Evolutionary conservation across 2,329 filamentous ascomycete genomes (phyloP).

Genomic region (Apiospora pterosperma): DNA sequence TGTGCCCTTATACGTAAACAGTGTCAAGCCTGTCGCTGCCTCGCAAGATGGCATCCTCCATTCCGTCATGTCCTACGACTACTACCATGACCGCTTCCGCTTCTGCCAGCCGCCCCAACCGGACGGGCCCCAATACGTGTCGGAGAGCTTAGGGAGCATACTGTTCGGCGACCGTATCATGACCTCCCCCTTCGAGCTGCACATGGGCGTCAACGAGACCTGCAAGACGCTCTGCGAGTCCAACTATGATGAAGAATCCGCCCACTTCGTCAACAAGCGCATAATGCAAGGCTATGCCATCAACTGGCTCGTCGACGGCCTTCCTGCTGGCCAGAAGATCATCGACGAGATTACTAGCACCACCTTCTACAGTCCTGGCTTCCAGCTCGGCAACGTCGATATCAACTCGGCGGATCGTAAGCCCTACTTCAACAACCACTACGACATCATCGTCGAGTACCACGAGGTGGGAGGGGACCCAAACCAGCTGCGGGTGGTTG

Average conservation of each 20-base stretch:
- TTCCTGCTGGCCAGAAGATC: constrained; percentile 84
- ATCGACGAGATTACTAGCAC: constrained; percentile 72
- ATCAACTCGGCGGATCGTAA: constrained; percentile 48
- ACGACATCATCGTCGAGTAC: constrained; percentile 90
- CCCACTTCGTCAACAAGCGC: constrained; percentile 76
- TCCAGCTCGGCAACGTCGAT: constrained; percentile 65
- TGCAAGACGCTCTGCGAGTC: constrained; percentile 78
- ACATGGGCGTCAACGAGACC: constrained; percentile 81
- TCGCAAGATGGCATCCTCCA: constrained; percentile 75
- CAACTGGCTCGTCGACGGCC: constrained; percentile 93
- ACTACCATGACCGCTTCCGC: constrained; percentile 84
- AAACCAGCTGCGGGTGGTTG: constrained; percentile 81
- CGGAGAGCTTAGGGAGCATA: constrained; percentile 92
- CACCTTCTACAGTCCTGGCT: constrained; percentile 88
- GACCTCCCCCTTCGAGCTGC: constrained; percentile 88
- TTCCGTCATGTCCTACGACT: constrained; percentile 94
- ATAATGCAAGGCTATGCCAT: constrained; percentile 86
- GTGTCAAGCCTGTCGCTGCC: constrained; percentile 80
- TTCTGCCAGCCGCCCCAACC: constrained; percentile 75
- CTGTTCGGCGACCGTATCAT: constrained; percentile 96
- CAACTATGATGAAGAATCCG: constrained; percentile 60
- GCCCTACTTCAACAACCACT: constrained; percentile 83
- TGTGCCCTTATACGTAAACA: constrained; percentile 90
- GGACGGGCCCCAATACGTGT: constrained; percentile 68
- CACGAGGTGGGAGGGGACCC: constrained; percentile 68